Base-by-base conservation (phyloP, 1,284 basidiomycete genomes). In the Trichosporon ovoides region DNA sequence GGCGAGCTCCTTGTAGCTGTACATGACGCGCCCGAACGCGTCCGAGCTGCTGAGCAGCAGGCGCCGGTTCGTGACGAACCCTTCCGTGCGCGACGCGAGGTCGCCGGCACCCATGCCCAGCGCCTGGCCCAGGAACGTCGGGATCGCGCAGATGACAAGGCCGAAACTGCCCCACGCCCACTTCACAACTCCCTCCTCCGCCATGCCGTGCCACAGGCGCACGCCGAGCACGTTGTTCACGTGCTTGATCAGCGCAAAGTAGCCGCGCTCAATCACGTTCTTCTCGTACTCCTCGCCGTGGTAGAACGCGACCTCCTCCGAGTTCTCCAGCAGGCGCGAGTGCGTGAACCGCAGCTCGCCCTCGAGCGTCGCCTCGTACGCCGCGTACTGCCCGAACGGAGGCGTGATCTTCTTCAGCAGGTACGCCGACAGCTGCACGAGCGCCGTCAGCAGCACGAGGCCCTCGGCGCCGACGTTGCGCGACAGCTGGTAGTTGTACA, bases 91-190 rank as follows among this genome's bases (percentile, higher is more conserved):
- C 36, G 84, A 82, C 16, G 91, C 92, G 53, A 95, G 80, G 73
- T 95, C 91, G 38, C 75, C 73, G 4, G 81, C 67, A n/a, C 77
- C 78, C 51, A 81, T 76, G 19, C 83, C 79, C 16, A 91, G 88
- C 7, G 91, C 87, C n/a, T 93, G 69, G 68, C 87, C 88, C 71
- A 92, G 85, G 77, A 98, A 98, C 12, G 95, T 87, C 0, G 95
- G 95, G 52, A 98, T 89, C 6, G 92, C 91, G 74, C 95, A 98
- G 22, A 97, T 85, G 58, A 91, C 83, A 28, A 98, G 86, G 22
- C 94, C 94, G 70, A 96, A 88, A 71, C 87, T 88, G 65, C 94
- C 94, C 95, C 95, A 98, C 14, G 94, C 74, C 94, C 94, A 95
- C 77, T 98, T 98, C 71, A 98, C 88, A 58, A 98, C 87, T 2